phyloP scores from a whole-genome alignment of 169 alveolate genomes.

The Toxoplasma gondii region DNA sequence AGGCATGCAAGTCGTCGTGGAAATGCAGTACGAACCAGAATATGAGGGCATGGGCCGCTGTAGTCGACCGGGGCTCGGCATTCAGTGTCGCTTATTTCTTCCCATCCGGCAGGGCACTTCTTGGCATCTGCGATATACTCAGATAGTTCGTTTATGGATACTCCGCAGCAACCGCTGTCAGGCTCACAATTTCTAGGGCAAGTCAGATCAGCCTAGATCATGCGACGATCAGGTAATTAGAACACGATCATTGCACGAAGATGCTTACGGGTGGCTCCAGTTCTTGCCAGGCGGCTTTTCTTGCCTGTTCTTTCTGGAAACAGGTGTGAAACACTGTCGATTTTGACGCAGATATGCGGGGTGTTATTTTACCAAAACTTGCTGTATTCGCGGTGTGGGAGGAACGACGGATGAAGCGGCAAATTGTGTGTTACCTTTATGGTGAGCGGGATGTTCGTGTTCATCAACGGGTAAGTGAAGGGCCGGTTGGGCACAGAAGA shows the following conservation, averaged over 20 bases:
- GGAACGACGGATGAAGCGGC: too few species aligned
- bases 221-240: too few species aligned
- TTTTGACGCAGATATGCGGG: background rate
- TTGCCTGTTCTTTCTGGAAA: slow-evolving; percentile 8
- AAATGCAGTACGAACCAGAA: background rate
- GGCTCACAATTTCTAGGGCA: background rate
- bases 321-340: background rate
- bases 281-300: background rate
- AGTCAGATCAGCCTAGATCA: background rate
- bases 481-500: slow-evolving; percentile 1
- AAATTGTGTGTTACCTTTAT: background rate
- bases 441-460: background rate
- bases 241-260: background rate
- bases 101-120: slow-evolving; percentile 62
- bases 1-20: background rate
- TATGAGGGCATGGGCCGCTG: slow-evolving; percentile 52
- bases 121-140: slow-evolving; percentile 13
- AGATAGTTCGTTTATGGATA: background rate
- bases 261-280: slow-evolving; percentile 5
- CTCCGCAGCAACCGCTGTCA: background rate
- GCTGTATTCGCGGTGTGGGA: background rate
- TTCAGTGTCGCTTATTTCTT: background rate
- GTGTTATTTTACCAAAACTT: background rate
- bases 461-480: background rate
- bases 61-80: slow-evolving; percentile 51